Base-by-base conservation (phyloP, 75 land plant genomes). In the Selaginella tamariscina region DNA sequence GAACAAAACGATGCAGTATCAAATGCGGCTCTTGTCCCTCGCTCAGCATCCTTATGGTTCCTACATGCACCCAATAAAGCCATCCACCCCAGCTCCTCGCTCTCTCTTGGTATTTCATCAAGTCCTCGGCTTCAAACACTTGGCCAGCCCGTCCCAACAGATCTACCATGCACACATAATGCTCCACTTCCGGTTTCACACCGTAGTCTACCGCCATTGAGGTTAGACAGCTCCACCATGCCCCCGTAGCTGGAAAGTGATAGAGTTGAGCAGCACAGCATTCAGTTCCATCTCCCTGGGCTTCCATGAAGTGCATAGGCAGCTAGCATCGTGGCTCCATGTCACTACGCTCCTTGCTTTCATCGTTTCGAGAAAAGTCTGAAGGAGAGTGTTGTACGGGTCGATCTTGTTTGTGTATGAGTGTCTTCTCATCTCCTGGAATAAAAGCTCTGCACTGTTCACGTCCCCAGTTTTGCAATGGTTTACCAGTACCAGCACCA, bases 241-340 rank as follows among this genome's bases (percentile, higher is more conserved):
- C 49, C 49, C 15, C 49, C 62, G 21, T 59, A 27, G 62, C 62
- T 59, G 23, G 20, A 70, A 64, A n/a, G 68, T 70, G 1, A 65
- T 68, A 2, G 1, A 13, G 29, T 70, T 64, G 18, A 73, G 73
- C 29, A 30, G 21, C 22, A 32, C 70, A 0, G 65, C 62, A 0
- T 49, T 8, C 2, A 22, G 27, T 5, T 63, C 1, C 75, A 72
- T 30, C 11, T 73, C 31, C 26, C 26, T 8, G 26, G 26, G 62
- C 62, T 23, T 59, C 24, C 26, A 23, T 26, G 27, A n/a, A 21
- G 26, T 59, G 26, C 62, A n/a, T 26, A 59, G 9, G 62, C 62
- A 8, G 62, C 23, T 23, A 59, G n/a, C 62, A 59, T 5, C 26
- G 62, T 26, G 8, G 27, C n/a, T 59, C 62, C 62, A 59, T 8